Base-by-base conservation (phyloP, 2,329 filamentous ascomycete species). In the Rhexocercosporidium sp. region DNA sequence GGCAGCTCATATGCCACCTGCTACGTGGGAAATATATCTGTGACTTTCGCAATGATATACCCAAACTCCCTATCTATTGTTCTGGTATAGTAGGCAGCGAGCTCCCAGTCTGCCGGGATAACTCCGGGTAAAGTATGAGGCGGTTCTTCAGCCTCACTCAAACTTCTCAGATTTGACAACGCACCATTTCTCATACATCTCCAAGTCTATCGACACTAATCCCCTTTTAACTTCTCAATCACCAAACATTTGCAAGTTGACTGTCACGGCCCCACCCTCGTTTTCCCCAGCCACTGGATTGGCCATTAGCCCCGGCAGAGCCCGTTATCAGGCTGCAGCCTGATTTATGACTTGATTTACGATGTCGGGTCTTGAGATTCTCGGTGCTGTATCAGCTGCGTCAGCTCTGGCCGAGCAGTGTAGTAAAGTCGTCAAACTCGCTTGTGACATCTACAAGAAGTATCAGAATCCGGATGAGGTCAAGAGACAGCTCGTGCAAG, bases 321-420 rank as follows among this genome's bases (percentile, higher is more conserved):
- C 20, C 44, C 20, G 8, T 44, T 44, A 16, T 18, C 2, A 44
- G n/a, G n/a, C 18, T 11, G 9, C 16, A 47, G 46, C 46, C 46
- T 47, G 46, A 47, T 25, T 7, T 20, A 9, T 25, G 20, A 12
- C 9, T 47, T 18, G 3, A 20, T 20, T 47, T 20, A 25, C 12
- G 14, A 57, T 57, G 34, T 20, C 54, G 18, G 47, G 46, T 22
- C 20, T 49, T 11, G 53, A 57, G 34, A 9, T 62, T 20, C 27
- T 62, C 3, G 59, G 59, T 53, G 59, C 41, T 51, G n/a, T 62
- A 3, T 62, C 59, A 25, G 59, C 59, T 11, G 59, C 59, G 8
- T 37, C 59, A 25, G 41, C 59, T 37, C 16, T 62, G 1, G 59
- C 59, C 22, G 39, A 51, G 29, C 59, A 51, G 22, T 20, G 44